Base-by-base conservation (phyloP, 805 yeast genomes). In the Suhomyces xylopsoci region DNA sequence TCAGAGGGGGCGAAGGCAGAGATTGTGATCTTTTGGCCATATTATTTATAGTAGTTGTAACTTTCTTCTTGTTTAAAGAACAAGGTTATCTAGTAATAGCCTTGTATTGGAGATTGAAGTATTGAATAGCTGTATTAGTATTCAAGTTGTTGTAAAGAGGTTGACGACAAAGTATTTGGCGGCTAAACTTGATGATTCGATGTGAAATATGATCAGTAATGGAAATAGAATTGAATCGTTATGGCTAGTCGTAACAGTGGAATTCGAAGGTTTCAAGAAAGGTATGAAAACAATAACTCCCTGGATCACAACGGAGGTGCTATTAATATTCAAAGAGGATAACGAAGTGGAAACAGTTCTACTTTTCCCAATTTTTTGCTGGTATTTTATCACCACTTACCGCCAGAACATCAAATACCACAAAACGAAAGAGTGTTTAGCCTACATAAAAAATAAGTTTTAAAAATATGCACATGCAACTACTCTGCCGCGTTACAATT, bases 11-110 rank as follows among this genome's bases (percentile, higher is more conserved):
- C 14, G 56, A 54, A 25, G 30, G 43, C 28, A 48, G 56, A 34
- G 47, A 48, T 28, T 36, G 36, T 32, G 51, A 48, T 54, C 56
- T 54, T 47, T 51, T 51, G 46, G 56, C 45, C 56, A 54, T 53
- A 9, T 32, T 19, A 17, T 7, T 47, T 36, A 2, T 9, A 15
- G 20, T 38, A 38, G n/a, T 17, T 17, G 24, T 38, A 19, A n/a
- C 36, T 32, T 32, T 32, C 17, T 32, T 32, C 36, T 32, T n/a
- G 15, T n/a, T n/a, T 32, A 8, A 32, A 12, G n/a, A 28, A 12
- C n/a, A 6, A 12, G n/a, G 36, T 7, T 32, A n/a, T 32, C 12
- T 32, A n/a, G 17, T 32, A 5, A 15, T n/a, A 32, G 17, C 36
- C 17, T 32, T 32, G 17, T n/a, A 32, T n/a, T 32, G 36, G 17